A percentile compares a stretch with the other conserved stretches of the same genome.
These are phyloP conservation scores for Paratinospora sagittata DNA, from an alignment of 164 flowering plant genomes.

Conservation along the genomic window DNA sequence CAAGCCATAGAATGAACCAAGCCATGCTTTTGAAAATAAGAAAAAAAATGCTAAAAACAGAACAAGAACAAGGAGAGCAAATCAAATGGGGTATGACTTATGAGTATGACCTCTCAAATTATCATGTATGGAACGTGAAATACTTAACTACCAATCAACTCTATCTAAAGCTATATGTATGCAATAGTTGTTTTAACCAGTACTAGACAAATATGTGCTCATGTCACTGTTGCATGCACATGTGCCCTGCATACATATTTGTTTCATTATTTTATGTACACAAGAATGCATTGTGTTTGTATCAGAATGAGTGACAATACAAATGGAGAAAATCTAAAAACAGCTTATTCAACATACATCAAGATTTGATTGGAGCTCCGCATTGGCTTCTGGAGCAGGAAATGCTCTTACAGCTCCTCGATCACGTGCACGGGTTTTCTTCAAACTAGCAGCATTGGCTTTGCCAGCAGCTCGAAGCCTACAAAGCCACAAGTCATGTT, in stretches of 20 bases:
- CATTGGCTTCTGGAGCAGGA: conserved; percentile 91
- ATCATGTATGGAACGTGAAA: no score
- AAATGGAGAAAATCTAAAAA: conserved; percentile 6
- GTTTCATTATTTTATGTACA: no score
- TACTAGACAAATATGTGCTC: no score
- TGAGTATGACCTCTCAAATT: no score
- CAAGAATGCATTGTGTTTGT: background rate
- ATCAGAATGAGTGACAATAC: background rate
- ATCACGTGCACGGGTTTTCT: conserved; percentile 63
- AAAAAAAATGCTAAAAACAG: no score
- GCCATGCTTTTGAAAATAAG: no score
- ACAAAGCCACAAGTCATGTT: conserved; percentile 6
- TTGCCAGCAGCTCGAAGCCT: conserved; percentile 74
- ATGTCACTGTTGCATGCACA: no score
- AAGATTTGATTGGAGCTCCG: conserved; percentile 72
- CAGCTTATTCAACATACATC: conserved; percentile 57
- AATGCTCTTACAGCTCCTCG: conserved; percentile 55
- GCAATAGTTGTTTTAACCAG: no score
- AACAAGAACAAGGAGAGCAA: background rate
- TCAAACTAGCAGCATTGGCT: conserved; percentile 57
- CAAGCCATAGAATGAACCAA: no score
- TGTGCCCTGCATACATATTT: no score
- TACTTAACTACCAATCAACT: no score
- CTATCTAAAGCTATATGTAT: no score
- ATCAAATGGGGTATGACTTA: background rate